Evolutionary conservation across 805 yeast genomes (phyloP), one percentile per base, ranked within the genome.

Genomic region (Candida patagonica): DNA sequence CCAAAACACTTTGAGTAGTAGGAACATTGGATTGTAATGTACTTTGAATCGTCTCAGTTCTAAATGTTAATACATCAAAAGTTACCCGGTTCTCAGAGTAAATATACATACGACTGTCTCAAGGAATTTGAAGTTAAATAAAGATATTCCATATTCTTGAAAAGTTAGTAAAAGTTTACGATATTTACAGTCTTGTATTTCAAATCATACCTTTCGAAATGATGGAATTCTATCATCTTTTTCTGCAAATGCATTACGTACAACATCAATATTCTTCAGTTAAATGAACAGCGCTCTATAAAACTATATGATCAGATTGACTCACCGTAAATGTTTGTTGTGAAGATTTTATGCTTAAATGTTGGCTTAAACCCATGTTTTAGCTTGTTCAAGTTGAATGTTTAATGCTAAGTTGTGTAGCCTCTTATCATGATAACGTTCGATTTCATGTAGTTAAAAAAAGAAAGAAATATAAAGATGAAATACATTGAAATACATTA

Each of bases 161-260:
- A 17, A 9, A 22, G 20, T 15, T 9, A 17, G 34, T 17, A 22
- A 12, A 6, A 13, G 19, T 3, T 15, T 29, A 6, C n/a, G n/a
- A n/a, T 15, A 21, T n/a, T 35, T 7, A 15, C 26, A 29, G 15
- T 21, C 13, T 3, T 12, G 27, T 4, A 7, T n/a, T 4, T 7
- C 10, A 26, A n/a, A n/a, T n/a, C 35, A 16, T 30, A 40, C 42
- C 44, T 37, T 42, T 24, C 41, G 37, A 4, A 38, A 22, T 8
- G 21, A 13, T 20, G 41, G 37, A 2, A 40, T 30, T n/a, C 40
- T 35, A 12, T 30, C 33, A 25, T 48, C 52, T 26, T 46, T 46
- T 13, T 40, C 45, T 7, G 42, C 42, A 37, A 48, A 48, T 25
- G 39, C 36, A 21, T 48, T 45, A 13, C 36, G 37, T 2, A 38